Percentiles rank a stretch among this genome's conserved stretches.
phyloP scores from a whole-genome alignment of 371 early-diverging fungal genomes.

The Syncephalastrum monosporum region DNA sequence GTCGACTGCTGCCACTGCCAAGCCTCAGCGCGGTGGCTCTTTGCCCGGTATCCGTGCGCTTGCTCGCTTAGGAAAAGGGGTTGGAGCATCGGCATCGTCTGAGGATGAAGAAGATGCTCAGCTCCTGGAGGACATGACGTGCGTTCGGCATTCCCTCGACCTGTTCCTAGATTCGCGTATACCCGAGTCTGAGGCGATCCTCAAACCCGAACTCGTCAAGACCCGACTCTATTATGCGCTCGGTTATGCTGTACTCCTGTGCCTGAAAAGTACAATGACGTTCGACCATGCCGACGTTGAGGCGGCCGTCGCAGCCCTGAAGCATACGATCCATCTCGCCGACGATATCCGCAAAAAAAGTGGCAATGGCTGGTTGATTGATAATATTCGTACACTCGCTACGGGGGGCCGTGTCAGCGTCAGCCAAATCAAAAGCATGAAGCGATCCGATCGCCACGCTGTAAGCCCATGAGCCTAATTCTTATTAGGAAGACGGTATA shows the following conservation, averaged over 20 bases:
- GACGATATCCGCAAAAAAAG: conserved; percentile 42
- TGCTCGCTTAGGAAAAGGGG: too few species aligned
- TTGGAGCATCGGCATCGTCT: too few species aligned
- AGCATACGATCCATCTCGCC: conserved; percentile 51
- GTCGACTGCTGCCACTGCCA: too few species aligned
- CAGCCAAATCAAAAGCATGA: conserved; percentile 51
- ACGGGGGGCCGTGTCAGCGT: conserved; percentile 15
- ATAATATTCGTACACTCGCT: conserved; percentile 18
- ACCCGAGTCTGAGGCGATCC: conserved; percentile 50
- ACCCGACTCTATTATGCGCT: conserved; percentile 59
- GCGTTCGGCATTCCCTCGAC: conserved; percentile 54
- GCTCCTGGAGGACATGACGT: conserved; percentile 37
- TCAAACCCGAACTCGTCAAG: conserved; percentile 35
- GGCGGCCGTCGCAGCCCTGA: conserved; percentile 47
- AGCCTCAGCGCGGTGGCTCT: too few species aligned
- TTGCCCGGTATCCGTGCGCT: too few species aligned
- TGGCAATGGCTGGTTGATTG: conserved; percentile 17
- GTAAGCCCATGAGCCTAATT: conserved; percentile 14
- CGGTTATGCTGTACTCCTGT: conserved; percentile 57
- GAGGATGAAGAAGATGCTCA: conserved; percentile 3
- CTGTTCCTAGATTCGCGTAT: conserved; percentile 64
- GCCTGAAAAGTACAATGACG: conserved; percentile 65
- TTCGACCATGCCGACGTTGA: conserved; percentile 61
- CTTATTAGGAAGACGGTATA: not conserved
- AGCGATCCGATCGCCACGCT: conserved; percentile 60